Evolutionary conservation across 2,329 filamentous ascomycete species (phyloP), one percentile per base, ranked within the genome.

Genomic region (Exophiala viscosa): DNA sequence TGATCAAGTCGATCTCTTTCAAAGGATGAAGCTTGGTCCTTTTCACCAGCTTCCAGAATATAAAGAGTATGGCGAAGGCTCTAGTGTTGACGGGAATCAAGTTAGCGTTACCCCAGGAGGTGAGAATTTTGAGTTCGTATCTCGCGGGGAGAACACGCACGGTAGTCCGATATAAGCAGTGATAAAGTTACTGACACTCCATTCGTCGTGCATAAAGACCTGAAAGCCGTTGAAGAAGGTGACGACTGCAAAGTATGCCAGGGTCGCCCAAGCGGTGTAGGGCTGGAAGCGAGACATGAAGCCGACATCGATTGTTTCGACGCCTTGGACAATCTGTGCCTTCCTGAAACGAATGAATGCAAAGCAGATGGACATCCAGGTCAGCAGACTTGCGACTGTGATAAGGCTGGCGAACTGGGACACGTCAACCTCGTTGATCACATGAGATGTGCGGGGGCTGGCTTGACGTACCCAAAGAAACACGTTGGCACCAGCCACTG

Each of bases 291-390:
- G 77, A 0, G 82, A 81, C 57, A 77, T 82, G 71, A 87, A 90
- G 3, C 18, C 18, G 3, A 47, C 23, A 6, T 33, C 14, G 31
- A 82, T 76, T 2, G 86, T 78, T 60, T 83, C 78, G 14, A 90
- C 74, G 0, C 85, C 85, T 64, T 91, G 87, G 0, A 77, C 84
- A 23, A 76, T 71, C 45, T 87, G 76, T 0, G 87, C 87, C 18
- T 82, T 81, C 66, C 85, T 76, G 69, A 88, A 91, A 57, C 78
- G 80, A 41, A 90, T 69, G 66, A 88, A 91, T 0, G 86, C 83
- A 28, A 83, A 74, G 65, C 80, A 83, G 68, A 88, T 86, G 58
- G 81, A 79, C 23, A 77, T 77, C 69, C 85, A 89, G 64, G 84
- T 84, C 68, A 87, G 81, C 15, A 88, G 34, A n/a, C 9, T 20